phyloP scores from a whole-genome alignment of 176 grass and related monocot genomes.

The Musa schizocarpa region DNA sequence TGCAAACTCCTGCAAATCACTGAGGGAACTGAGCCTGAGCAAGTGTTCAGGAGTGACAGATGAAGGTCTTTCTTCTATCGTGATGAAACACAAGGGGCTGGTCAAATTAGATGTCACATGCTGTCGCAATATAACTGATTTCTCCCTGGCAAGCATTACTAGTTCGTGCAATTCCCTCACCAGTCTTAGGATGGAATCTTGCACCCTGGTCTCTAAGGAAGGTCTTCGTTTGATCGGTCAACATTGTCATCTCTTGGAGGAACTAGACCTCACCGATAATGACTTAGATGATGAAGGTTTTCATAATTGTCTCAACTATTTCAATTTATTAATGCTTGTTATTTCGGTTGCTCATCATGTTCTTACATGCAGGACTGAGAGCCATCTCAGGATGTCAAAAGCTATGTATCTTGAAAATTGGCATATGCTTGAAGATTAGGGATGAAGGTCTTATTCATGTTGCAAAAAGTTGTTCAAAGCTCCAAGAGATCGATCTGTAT shows the following conservation, averaged over 20 bases:
- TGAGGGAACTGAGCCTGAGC: slow-evolving; percentile 68
- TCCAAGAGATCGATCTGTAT: slow-evolving; percentile 79
- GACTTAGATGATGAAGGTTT: slow-evolving; percentile 88
- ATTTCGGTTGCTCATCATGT: not conserved
- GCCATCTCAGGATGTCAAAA: slow-evolving; percentile 44
- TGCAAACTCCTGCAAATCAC: slow-evolving; percentile 40
- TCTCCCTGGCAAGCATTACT: slow-evolving; percentile 53
- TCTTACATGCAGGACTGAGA: slow-evolving; percentile 52
- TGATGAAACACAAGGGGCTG: slow-evolving; percentile 53
- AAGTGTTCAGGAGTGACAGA: slow-evolving; percentile 78
- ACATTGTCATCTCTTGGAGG: slow-evolving; percentile 44
- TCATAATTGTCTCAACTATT: not conserved
- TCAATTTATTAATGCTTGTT: not conserved
- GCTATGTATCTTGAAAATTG: slow-evolving; percentile 68
- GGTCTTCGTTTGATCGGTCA: slow-evolving; percentile 60
- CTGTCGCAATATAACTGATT: slow-evolving; percentile 62
- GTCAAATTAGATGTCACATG: slow-evolving; percentile 75
- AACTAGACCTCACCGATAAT: slow-evolving; percentile 72
- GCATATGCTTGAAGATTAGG: slow-evolving; percentile 66
- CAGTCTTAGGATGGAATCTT: slow-evolving; percentile 89
- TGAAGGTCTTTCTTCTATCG: slow-evolving; percentile 43
- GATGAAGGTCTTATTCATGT: slow-evolving; percentile 62
- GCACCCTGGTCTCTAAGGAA: slow-evolving; percentile 39
- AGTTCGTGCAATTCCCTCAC: slow-evolving; percentile 56
- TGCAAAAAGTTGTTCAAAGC: slow-evolving; percentile 41